phyloP scores from a whole-genome alignment of 2,329 filamentous ascomycete species.

The Davidsoniella eucalypti region DNA sequence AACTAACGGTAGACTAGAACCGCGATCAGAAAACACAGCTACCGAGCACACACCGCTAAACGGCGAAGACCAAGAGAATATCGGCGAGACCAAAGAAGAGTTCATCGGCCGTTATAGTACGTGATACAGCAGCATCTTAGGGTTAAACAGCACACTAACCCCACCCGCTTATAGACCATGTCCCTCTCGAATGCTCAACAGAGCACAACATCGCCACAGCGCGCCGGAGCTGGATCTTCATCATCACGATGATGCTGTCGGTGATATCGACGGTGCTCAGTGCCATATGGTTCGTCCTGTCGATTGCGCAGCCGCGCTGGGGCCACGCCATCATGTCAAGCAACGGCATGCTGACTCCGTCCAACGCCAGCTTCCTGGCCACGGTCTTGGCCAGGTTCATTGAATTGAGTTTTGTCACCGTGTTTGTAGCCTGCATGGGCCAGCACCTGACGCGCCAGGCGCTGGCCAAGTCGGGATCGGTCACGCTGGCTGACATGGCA shows the following conservation, averaged over 20 bases:
- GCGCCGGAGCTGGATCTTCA: conserved; percentile 31
- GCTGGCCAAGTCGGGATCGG: conserved; percentile 39
- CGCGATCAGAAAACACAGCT: too few relatives aligned
- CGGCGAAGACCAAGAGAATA: too few relatives aligned
- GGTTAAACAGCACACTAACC: too few relatives aligned
- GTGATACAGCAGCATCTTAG: too few relatives aligned
- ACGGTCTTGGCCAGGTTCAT: conserved; percentile 59
- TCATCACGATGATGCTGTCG: conserved; percentile 31
- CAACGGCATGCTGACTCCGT: conserved; percentile 34
- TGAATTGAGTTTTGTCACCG: conserved; percentile 61
- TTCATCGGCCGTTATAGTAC: too few relatives aligned
- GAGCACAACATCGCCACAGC: too few relatives aligned
- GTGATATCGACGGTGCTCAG: conserved; percentile 48
- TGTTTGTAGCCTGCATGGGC: conserved; percentile 58
- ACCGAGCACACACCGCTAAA: too few relatives aligned
- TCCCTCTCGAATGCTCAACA: too few relatives aligned
- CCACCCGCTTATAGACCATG: too few relatives aligned
- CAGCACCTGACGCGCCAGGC: conserved; percentile 58
- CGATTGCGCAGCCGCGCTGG: conserved; percentile 46
- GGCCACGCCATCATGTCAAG: conserved; percentile 35
- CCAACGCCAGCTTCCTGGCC: conserved; percentile 50
- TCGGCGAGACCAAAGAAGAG: too few relatives aligned
- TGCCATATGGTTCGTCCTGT: conserved; percentile 48
- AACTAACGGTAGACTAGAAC: too few relatives aligned
- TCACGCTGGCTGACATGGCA: conserved; percentile 60